A percentile compares a stretch with the other conserved stretches of the same genome.
phyloP scores from a whole-genome alignment of 129 eudicot species.

The Helianthus tuberosus region DNA sequence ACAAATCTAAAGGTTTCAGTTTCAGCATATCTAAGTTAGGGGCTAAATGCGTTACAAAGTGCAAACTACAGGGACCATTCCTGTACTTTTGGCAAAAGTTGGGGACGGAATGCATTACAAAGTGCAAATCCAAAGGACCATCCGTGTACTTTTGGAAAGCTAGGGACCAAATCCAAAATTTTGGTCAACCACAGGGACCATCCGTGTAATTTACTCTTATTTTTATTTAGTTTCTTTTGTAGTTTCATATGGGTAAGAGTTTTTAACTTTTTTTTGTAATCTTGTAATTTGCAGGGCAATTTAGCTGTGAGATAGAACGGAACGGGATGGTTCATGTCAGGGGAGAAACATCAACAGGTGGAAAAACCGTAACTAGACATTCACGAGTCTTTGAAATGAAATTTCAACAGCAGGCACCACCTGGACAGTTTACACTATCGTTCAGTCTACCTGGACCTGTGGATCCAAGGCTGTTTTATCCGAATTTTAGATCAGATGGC shows the following conservation, averaged over 20 bases:
- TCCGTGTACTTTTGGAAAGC: no score
- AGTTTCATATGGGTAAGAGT: not conserved
- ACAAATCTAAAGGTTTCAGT: no score
- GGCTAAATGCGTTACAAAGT: no score
- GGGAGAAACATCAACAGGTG: conserved; percentile 81
- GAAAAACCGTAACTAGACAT: conserved; percentile 52
- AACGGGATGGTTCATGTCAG: conserved; percentile 63
- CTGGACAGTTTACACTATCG: conserved; percentile 74
- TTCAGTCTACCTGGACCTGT: conserved; percentile 88
- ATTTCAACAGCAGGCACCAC: conserved; percentile 68
- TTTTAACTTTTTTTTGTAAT: not conserved
- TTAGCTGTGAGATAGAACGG: conserved; percentile 74
- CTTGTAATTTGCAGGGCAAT: conserved; percentile 52
- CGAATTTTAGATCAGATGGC: conserved; percentile 79
- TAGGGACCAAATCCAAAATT: no score
- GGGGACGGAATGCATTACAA: no score
- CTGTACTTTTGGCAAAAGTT: no score
- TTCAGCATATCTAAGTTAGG: no score
- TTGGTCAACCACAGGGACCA: no score
- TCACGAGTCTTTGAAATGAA: conserved; percentile 76
- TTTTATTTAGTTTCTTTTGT: not conserved
- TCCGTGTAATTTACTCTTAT: no score
- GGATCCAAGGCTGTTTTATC: conserved; percentile 79
- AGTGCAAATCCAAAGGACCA: no score
- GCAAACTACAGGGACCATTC: no score